Percentiles rank a stretch among this genome's conserved stretches.
These are phyloP conservation scores for Sporothrix curviconia DNA, from an alignment of 2,329 filamentous ascomycete species.

Conservation along the genomic window DNA sequence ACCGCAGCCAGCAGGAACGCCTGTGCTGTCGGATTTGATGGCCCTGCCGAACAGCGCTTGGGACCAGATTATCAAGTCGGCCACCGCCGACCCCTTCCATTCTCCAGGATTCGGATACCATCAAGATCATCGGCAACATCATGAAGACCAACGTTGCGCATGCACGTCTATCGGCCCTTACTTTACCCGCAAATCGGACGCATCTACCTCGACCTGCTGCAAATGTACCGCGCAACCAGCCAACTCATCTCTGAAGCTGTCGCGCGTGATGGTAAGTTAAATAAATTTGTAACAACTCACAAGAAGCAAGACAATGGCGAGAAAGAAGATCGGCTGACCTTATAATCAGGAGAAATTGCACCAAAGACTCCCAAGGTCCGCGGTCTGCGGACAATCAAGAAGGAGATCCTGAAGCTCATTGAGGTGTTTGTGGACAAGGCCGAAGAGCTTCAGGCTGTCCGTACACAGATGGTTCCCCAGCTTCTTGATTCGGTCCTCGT, in stretches of 20 bases:
- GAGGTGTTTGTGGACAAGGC: constrained; percentile 98
- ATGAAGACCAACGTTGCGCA: constrained; percentile 99
- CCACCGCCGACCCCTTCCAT: constrained; percentile 78
- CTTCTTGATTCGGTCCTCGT: constrained; percentile 87
- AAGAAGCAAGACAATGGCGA: no score
- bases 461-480: constrained; percentile 90
- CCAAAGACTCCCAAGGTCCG: constrained; percentile 97
- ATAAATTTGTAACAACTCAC: no score
- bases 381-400: constrained; percentile 94
- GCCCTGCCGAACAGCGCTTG: constrained; percentile 86
- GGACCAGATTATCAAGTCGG: constrained; percentile 88
- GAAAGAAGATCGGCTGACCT: no score
- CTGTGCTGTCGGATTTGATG: constrained; percentile 90
- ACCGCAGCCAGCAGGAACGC: constrained; percentile 88
- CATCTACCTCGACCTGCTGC: constrained; percentile 97
- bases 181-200: constrained; percentile 94
- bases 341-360: constrained; percentile 81
- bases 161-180: constrained; percentile 94
- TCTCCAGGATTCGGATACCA: constrained; percentile 86
- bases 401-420: constrained; percentile 96
- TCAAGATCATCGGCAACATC: constrained; percentile 98
- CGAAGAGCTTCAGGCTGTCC: constrained; percentile 89
- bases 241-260: constrained; percentile 92
- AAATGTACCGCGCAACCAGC: constrained; percentile 98
- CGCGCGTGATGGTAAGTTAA: constrained; percentile 65